Evolutionary conservation across 1,284 basidiomycete species (phyloP).

Genomic region (Vanrija humicola): DNA sequence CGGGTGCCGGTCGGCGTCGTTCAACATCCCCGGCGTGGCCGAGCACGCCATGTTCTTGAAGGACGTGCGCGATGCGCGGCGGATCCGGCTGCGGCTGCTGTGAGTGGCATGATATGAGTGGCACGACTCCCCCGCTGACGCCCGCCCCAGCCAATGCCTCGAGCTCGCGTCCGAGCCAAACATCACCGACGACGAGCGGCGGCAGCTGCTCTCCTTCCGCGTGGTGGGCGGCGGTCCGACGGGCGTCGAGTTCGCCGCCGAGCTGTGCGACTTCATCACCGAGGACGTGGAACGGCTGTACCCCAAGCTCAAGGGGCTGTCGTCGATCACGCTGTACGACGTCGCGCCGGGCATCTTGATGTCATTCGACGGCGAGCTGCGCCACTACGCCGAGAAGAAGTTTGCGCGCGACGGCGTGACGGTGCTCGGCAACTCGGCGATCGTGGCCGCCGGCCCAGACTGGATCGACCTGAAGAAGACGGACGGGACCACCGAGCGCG

Average conservation of each 20-base stretch:
- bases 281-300: constrained; percentile 52
- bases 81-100: constrained; percentile 73
- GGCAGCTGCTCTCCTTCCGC: constrained; percentile 69
- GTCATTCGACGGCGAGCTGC: constrained; percentile 62
- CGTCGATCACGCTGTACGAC: constrained; percentile 73
- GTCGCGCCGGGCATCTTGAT: constrained; percentile 76
- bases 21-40: constrained; percentile 60
- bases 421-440: constrained; percentile 71
- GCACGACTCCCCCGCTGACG: background rate
- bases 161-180: constrained; percentile 73
- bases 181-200: constrained; percentile 61
- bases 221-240: constrained; percentile 62
- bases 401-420: constrained; percentile 74
- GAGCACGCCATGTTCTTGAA: constrained; percentile 78
- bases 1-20: constrained; percentile 74
- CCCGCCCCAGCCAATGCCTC: constrained; percentile 54
- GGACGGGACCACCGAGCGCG: constrained; percentile 38
- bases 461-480: constrained; percentile 41
- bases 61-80: constrained; percentile 73
- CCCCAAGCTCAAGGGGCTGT: constrained; percentile 59
- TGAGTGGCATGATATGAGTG: constrained; percentile 33
- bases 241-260: constrained; percentile 80
- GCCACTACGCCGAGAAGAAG: constrained; percentile 65
- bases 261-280: constrained; percentile 65
- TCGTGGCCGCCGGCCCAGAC: constrained; percentile 67